Evolutionary conservation across 2,329 filamentous ascomycete species (phyloP), one percentile per base, ranked within the genome.

Genomic region (Fulvia fulva): DNA sequence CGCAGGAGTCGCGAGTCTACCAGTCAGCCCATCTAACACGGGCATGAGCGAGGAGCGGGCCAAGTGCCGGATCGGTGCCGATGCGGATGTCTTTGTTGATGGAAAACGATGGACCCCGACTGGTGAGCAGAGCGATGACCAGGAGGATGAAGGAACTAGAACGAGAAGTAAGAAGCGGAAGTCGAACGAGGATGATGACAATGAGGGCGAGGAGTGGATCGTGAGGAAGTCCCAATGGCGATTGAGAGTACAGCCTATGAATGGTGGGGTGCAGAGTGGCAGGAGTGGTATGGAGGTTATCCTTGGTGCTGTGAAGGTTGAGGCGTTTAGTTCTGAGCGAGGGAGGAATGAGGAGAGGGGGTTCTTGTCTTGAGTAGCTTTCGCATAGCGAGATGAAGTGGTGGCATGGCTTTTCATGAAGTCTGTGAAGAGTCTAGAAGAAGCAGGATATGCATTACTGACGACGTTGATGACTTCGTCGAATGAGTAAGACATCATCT

Each of bases 41-140:
- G 83, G 88, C 0, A 73, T 90, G 28, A 87, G 84, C 67, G 87
- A 90, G 57, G 86, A 90, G 60, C 79, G 83, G 9, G 85, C 95
- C 16, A 84, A 84, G 59, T 80, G 89, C 12, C 74, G 80, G 1
- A 75, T 93, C 23, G 86, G 84, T 5, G 69, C 77, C 1, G 84
- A 88, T 2, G 78, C 86, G 1, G 79, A 80, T 63, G 77, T 90
- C 30, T 71, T 72, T 3, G 76, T 90, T 0, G 83, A 90, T 62
- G 71, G 71, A 0, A 55, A 53, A 41, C 30, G 23, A 14, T 69
- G 65, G 65, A 45, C 21, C 2, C 34, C 63, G 1, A 51, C 47
- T 12, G 49, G 49, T 9, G 43, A 56, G 4, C 62, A 59, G 4
- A 56, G 50, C 4, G 55, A 52, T 9, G 58, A 58, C n/a, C 58